Base-by-base conservation (phyloP, 1,284 basidiomycete species). In the Papiliotrema laurentii region DNA sequence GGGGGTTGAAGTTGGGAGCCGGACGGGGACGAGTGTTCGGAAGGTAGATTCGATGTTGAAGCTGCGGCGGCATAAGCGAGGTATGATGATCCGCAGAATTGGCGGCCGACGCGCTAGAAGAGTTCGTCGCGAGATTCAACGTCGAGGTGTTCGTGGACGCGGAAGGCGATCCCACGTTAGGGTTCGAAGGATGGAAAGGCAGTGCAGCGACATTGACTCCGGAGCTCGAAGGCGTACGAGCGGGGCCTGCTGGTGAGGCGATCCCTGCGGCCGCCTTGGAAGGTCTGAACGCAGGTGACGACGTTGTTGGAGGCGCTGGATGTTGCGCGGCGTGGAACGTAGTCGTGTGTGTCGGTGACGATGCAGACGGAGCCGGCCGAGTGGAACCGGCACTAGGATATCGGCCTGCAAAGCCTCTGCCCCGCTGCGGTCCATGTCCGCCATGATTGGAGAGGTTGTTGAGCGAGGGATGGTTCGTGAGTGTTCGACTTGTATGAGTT, bases 31-130 rank as follows among this genome's bases (percentile, higher is more conserved):
- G 63, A n/a, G 64, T 60, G 16, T 60, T 63, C 9, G 69, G 71
- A 5, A 72, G 62, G 31, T 72, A 74, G 24, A 73, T 74, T 3
- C 72, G 58, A 54, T 74, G 72, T 58, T 74, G 72, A 13, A 73
- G 56, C 45, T 69, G 67, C 5, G 71, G 70, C 2, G 70, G 71
- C 52, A 72, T 67, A 25, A 74, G 56, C 0, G 71, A 66, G 1
- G 69, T 74, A 44, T 70, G 67, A 27, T 69, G 65, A 2, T 60
- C 56, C 13, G 60, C 18, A 26, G 14, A 49, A 11, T n/a, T n/a
- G n/a, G n/a, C n/a, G n/a, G 51, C 56, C 13, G 51, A 39, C 2
- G 47, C 21, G n/a, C 28, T 39, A 21, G n/a, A n/a, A n/a, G n/a
- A n/a, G n/a, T n/a, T n/a, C n/a, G n/a, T n/a, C n/a, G n/a, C n/a